phyloP scores from a whole-genome alignment of 768 basidiomycete species.

The Mycena alexandri region DNA sequence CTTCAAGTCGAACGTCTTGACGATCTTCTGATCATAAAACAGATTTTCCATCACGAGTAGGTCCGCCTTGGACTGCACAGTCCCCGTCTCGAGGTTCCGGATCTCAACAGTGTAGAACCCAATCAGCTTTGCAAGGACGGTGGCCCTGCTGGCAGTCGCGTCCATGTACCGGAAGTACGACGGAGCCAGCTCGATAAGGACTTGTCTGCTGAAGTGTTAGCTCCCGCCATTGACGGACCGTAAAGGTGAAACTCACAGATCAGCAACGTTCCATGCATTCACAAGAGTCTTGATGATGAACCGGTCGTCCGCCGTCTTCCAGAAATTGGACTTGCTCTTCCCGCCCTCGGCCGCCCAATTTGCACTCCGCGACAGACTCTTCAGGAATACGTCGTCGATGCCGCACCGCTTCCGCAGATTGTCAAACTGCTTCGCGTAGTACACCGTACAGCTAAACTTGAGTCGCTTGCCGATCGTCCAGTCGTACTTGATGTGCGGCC shows the following conservation, averaged over 20 bases:
- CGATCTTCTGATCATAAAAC: constrained; percentile 77
- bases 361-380: constrained; percentile 69
- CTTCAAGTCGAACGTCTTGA: constrained; percentile 85
- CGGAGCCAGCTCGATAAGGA: constrained; percentile 80
- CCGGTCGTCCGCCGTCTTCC: constrained; percentile 83
- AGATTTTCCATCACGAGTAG: constrained; percentile 89
- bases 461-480: constrained; percentile 82
- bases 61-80: constrained; percentile 76
- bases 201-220: constrained; percentile 64
- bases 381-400: constrained; percentile 69
- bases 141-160: constrained; percentile 72
- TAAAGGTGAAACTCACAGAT: constrained; percentile 66
- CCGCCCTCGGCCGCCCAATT: constrained; percentile 85
- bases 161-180: constrained; percentile 87
- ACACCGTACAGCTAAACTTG: constrained; percentile 85
- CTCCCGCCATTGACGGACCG: constrained; percentile 3
- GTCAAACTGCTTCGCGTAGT: constrained; percentile 88
- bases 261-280: constrained; percentile 89
- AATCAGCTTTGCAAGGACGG: constrained; percentile 81
- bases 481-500: constrained; percentile 87
- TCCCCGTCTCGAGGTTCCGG: constrained; percentile 77
- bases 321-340: constrained; percentile 85
- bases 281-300: constrained; percentile 90
- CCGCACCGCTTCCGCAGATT: constrained; percentile 73
- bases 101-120: constrained; percentile 88